Base-by-base conservation (phyloP, 257 asterid species). In the Jacaranda copaia region DNA sequence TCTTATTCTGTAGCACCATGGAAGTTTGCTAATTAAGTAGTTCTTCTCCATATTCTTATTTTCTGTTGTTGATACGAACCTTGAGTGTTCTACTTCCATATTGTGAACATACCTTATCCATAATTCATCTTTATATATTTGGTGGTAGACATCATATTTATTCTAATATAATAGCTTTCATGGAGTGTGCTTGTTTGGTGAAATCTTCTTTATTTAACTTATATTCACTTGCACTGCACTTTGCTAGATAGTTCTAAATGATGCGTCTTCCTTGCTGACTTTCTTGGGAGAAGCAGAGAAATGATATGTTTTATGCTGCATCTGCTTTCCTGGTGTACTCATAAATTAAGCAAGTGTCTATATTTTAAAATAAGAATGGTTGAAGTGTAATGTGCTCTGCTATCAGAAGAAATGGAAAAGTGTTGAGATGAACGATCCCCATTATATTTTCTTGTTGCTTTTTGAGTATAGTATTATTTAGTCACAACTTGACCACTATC, bases 41-140 rank as follows among this genome's bases (percentile, higher is more conserved):
- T 70, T 25, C 46, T 42, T 40, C 45, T 40, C 53, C 6, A 10
- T 75, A 16, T 0, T 20, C 4, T 40, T 38, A 55, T 39, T 25
- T 19, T 25, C 32, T 48, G 38, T 32, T 66, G 38, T 51, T 48
- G 38, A 46, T 78, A 38, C 43, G 25, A 68, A 53, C 62, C 43
- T 36, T 25, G 59, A 38, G 52, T 45, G 11, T 59, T 77, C 71
- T 82, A 74, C 72, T 45, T 72, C 74, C 51, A 49, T 65, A 59
- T 52, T 16, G 70, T 40, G 39, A 70, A n/a, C 62, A 64, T 0
- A 39, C 75, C 75, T 71, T 51, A 56, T 79, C 32, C 65, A 25
- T 68, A 35, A 20, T 55, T 36, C 13, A 13, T 60, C 70, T 18
- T 39, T 43, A 1, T 42, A 40, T 56, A 51, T 76, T 40, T 32